A percentile compares a stretch with the other conserved stretches of the same genome.
Evolutionary conservation across 2,329 filamentous ascomycete genomes (phyloP).

Genomic region (Trichophyton benhamiae): DNA sequence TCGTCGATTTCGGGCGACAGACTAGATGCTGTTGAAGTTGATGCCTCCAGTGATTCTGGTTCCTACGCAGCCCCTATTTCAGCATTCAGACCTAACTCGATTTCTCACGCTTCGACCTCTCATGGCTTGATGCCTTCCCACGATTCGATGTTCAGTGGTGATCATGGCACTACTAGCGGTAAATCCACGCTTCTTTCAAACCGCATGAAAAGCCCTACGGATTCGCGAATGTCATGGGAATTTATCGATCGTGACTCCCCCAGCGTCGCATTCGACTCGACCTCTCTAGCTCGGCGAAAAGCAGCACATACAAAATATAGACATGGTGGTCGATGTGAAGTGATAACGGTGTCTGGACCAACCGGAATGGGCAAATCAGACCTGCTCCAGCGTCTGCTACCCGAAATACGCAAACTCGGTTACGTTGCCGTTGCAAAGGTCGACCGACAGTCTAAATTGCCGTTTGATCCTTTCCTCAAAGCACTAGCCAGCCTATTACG

Average conservation of each 20-base stretch:
- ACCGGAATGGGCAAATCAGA: constrained; percentile 51
- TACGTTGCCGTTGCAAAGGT: constrained; percentile 51
- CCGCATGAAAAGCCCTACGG: constrained; percentile 27
- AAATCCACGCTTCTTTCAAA: constrained; percentile 18
- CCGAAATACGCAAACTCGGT: constrained; percentile 44
- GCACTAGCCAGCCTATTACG: constrained; percentile 50
- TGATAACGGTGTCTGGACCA: constrained; percentile 45
- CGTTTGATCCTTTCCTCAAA: constrained; percentile 49
- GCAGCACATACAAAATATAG: constrained; percentile 39
- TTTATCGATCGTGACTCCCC: constrained; percentile 25
- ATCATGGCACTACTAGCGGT: constrained; percentile 24
- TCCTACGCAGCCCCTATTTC: constrained; percentile 26
- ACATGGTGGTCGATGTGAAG: constrained; percentile 45
- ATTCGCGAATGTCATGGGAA: constrained; percentile 27
- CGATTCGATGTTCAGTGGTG: constrained; percentile 26
- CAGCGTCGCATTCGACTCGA: constrained; percentile 8
- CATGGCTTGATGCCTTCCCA: constrained; percentile 18
- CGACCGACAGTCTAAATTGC: constrained; percentile 46
- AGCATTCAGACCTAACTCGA: constrained; percentile 28
- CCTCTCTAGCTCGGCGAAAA: constrained; percentile 21
- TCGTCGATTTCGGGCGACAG: constrained; percentile 43
- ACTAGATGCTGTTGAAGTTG: constrained; percentile 38
- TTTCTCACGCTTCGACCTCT: constrained; percentile 13
- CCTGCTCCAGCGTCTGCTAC: constrained; percentile 46
- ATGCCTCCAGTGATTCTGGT: constrained; percentile 44